Percentiles rank a stretch among this genome's conserved stretches.
Conservation (phyloP, 768 basidiomycete genomes). For the Suillus spraguei region DNA sequence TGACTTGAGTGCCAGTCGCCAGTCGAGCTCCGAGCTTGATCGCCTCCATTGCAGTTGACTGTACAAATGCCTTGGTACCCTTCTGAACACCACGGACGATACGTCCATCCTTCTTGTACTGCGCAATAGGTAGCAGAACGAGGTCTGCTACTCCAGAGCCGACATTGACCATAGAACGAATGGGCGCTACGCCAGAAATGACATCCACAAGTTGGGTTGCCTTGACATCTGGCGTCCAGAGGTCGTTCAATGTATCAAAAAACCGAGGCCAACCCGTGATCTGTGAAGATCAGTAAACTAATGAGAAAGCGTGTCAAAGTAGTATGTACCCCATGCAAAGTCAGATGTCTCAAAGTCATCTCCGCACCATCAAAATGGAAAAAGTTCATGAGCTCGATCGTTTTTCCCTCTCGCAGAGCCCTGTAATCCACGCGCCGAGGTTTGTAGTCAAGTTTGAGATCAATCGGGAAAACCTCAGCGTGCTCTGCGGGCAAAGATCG, state of each 20-base stretch:
- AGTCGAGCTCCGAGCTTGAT: constrained; percentile 92
- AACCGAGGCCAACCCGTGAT: constrained; percentile 91
- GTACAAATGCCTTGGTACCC: constrained; percentile 90
- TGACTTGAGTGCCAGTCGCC: constrained; percentile 97
- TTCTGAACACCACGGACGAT: constrained; percentile 92
- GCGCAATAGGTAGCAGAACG: constrained; percentile 92
- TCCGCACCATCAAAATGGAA: constrained; percentile 99
- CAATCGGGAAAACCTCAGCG: constrained; percentile 93
- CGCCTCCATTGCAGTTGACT: constrained; percentile 93
- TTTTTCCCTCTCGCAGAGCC: constrained; percentile 86
- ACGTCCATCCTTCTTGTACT: constrained; percentile 96
- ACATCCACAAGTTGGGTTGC: constrained; percentile 97
- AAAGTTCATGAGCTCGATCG: constrained; percentile 99
- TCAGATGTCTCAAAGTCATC: constrained; percentile 95
- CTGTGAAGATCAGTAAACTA: constrained; percentile 41
- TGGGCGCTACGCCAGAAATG: constrained; percentile 94
- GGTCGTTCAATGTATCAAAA: constrained; percentile 90
- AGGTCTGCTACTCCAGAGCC: constrained; percentile 97
- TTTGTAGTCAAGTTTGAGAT: constrained; percentile 97
- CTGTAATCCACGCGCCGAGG: constrained; percentile 95
- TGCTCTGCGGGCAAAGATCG: constrained; percentile 57
- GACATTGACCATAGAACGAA: constrained; percentile 95
- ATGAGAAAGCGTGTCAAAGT: constrained; percentile 3
- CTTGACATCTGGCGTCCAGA: constrained; percentile 99
- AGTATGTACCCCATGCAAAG: constrained; percentile 79